A percentile compares a stretch with the other conserved stretches of the same genome.
Evolutionary conservation across 192 early-diverging fungal genomes (phyloP).

Genomic region (Linnemannia elongata): DNA sequence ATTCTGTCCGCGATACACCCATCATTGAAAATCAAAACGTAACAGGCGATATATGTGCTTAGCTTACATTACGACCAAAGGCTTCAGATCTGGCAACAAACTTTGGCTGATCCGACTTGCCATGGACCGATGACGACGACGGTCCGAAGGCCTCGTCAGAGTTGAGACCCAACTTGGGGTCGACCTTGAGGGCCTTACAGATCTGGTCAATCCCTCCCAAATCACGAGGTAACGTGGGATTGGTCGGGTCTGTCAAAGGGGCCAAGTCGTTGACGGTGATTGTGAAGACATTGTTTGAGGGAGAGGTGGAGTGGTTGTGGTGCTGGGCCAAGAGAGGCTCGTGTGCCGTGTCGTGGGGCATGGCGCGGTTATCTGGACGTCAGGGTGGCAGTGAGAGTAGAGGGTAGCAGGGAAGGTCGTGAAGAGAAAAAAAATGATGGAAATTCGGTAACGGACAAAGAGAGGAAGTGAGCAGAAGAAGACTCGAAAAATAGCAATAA

Average conservation of each 20-base stretch:
- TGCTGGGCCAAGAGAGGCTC: conserved; percentile 36
- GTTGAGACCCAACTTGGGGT: conserved; percentile 70
- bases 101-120: conserved; percentile 14
- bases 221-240: conserved; percentile 66
- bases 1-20: background rate
- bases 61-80: conserved; percentile 63
- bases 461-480: background rate
- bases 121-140: background rate
- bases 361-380: background rate
- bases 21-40: background rate
- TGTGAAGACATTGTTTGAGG: conserved; percentile 47
- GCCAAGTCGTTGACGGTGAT: conserved; percentile 67
- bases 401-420: background rate
- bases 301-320: background rate
- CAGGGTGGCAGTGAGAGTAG: background rate
- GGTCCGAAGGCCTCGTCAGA: conserved; percentile 55
- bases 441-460: background rate
- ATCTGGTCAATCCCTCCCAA: conserved; percentile 73
- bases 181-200: conserved; percentile 70
- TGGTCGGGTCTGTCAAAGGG: conserved; percentile 76
- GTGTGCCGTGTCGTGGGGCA: conserved; percentile 22
- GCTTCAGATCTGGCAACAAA: conserved; percentile 58
- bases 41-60: background rate
- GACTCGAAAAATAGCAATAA: background rate
- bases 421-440: background rate